Evolutionary conservation across 768 basidiomycete genomes (phyloP).

Genomic region (Tephrocybe sp.): DNA sequence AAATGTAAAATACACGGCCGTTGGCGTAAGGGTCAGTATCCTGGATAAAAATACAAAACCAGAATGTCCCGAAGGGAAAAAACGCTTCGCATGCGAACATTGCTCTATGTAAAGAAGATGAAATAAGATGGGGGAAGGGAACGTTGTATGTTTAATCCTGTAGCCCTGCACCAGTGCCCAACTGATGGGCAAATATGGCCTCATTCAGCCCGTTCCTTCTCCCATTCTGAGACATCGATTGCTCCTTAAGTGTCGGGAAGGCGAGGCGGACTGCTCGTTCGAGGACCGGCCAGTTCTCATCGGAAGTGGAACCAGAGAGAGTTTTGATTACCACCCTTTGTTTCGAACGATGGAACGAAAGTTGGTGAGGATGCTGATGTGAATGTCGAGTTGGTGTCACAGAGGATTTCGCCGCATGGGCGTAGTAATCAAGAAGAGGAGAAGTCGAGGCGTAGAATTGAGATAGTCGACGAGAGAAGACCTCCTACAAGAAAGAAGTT

Average conservation of each 20-base stretch:
- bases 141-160: background rate
- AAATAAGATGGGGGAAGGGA: conserved; percentile 3
- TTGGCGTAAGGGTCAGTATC: conserved; percentile 1
- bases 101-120: conserved; percentile 4
- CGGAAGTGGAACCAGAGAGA: conserved; percentile 72
- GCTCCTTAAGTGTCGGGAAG: conserved; percentile 62
- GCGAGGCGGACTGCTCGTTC: conserved; percentile 56
- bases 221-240: conserved; percentile 36
- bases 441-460: conserved; percentile 81
- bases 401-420: conserved; percentile 23
- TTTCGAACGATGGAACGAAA: conserved; percentile 43
- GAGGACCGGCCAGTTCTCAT: conserved; percentile 89
- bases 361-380: conserved; percentile 51
- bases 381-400: conserved; percentile 26
- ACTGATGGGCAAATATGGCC: conserved; percentile 39
- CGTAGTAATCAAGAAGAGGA: conserved; percentile 77
- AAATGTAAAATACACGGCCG: background rate
- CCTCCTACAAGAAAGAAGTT: conserved; percentile 48
- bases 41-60: conserved; percentile 13
- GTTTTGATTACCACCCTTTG: conserved; percentile 54
- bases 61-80: background rate
- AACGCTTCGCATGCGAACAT: background rate
- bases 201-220: conserved; percentile 56
- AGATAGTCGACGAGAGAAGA: conserved; percentile 72
- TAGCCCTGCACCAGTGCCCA: conserved; percentile 18